These are phyloP conservation scores for Salvia splendens DNA, from an alignment of 257 asterid species.

Conservation along the genomic window DNA sequence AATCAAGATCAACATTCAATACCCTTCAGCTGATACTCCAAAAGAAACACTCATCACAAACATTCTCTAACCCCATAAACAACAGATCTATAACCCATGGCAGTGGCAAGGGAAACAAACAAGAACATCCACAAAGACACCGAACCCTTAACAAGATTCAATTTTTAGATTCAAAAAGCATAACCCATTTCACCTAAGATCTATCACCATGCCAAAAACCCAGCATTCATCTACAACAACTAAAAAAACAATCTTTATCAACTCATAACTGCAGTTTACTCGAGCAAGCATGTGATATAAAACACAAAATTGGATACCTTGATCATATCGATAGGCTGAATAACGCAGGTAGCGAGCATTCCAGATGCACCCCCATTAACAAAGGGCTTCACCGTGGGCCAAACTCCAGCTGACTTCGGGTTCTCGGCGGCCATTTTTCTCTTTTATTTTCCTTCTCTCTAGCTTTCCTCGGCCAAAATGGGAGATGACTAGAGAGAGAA, in stretches of 20 bases:
- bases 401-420: slow-evolving; percentile 66
- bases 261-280: background rate
- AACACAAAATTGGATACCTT: slow-evolving; percentile 51
- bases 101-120: background rate
- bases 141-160: slow-evolving; percentile 1
- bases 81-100: no score
- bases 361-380: slow-evolving; percentile 96
- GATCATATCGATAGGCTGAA: slow-evolving; percentile 97
- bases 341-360: slow-evolving; percentile 97
- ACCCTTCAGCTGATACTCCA: slow-evolving; percentile 25
- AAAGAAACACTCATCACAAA: background rate
- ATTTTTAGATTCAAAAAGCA: background rate
- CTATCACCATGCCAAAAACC: slow-evolving; percentile 26
- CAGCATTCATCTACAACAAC: slow-evolving; percentile 14
- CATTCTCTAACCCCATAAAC: no score
- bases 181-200: slow-evolving; percentile 38
- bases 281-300: background rate
- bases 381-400: slow-evolving; percentile 95
- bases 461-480: slow-evolving; percentile 24
- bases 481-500: slow-evolving; percentile 23
- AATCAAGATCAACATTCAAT: slow-evolving; percentile 27
- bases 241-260: background rate
- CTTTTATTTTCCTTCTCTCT: slow-evolving; percentile 31
- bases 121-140: background rate
- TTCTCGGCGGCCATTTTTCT: slow-evolving; percentile 70